phyloP scores from a whole-genome alignment of 371 early-diverging fungal species.

The Rhizopus delemar region DNA sequence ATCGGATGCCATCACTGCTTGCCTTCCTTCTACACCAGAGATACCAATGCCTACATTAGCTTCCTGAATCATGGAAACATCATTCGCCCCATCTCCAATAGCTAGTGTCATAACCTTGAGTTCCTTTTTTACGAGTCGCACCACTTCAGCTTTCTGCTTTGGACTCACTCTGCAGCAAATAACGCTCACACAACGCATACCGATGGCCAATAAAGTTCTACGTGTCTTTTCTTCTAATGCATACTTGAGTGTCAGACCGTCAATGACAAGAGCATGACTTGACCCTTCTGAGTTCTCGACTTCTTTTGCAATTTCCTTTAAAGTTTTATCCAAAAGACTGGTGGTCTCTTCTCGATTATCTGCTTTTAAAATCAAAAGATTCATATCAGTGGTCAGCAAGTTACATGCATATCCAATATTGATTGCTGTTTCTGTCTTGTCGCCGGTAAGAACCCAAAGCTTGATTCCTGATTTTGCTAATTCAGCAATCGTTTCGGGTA shows the following conservation, averaged over 20 bases:
- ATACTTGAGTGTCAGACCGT: slow-evolving; percentile 84
- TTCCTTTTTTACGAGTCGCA: slow-evolving; percentile 48
- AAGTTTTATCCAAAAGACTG: slow-evolving; percentile 62
- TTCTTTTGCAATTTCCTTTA: slow-evolving; percentile 56
- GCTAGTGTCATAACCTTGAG: slow-evolving; percentile 74
- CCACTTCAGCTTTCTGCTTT: slow-evolving; percentile 87
- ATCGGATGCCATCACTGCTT: slow-evolving; percentile 90
- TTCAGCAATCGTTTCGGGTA: slow-evolving; percentile 79
- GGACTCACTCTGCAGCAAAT: slow-evolving; percentile 91
- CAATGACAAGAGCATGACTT: slow-evolving; percentile 84
- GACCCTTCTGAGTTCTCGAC: slow-evolving; percentile 34
- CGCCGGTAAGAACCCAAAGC: slow-evolving; percentile 95
- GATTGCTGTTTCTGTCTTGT: slow-evolving; percentile 89
- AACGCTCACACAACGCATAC: slow-evolving; percentile 72
- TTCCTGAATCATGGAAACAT: slow-evolving; percentile 92
- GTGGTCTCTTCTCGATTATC: slow-evolving; percentile 56
- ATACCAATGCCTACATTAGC: slow-evolving; percentile 93
- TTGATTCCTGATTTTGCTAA: slow-evolving; percentile 85
- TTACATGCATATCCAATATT: slow-evolving; percentile 83
- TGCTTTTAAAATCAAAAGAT: slow-evolving; percentile 67
- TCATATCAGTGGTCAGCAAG: slow-evolving; percentile 68
- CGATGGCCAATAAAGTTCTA: slow-evolving; percentile 65
- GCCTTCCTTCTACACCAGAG: slow-evolving; percentile 90
- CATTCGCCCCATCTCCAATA: slow-evolving; percentile 94
- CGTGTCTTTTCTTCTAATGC: slow-evolving; percentile 65